Conservation (phyloP, 805 yeast species). For the Pichia paraexigua region DNA sequence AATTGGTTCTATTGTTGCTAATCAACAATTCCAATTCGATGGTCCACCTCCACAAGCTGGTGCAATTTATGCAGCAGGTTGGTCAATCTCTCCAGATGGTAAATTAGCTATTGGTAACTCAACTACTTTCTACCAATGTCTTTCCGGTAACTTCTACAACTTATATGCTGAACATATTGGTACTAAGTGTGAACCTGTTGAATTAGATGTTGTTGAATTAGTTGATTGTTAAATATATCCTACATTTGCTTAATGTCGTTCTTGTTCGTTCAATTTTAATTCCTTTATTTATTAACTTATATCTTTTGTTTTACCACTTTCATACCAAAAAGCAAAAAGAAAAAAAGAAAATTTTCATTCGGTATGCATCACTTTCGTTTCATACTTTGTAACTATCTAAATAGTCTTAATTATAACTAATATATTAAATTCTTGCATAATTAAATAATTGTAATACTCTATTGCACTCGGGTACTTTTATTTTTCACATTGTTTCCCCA, state of each 20-base stretch:
- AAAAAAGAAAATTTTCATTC: not conserved
- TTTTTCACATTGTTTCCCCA: too few relatives aligned
- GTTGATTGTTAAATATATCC: conserved; percentile 36
- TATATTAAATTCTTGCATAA: not conserved
- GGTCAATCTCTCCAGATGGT: conserved; percentile 39
- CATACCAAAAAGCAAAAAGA: not conserved
- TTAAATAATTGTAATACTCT: too few relatives aligned
- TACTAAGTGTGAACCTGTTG: conserved; percentile 37
- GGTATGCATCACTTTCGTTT: conserved; percentile 2
- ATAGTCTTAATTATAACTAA: not conserved
- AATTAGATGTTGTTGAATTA: conserved; percentile 38
- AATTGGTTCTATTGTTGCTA: conserved; percentile 53
- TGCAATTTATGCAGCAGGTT: conserved; percentile 44
- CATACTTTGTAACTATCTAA: not conserved
- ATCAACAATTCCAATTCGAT: conserved; percentile 59
- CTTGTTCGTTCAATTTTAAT: not conserved
- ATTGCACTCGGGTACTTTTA: too few relatives aligned
- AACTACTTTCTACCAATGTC: conserved; percentile 45
- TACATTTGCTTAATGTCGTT: too few relatives aligned
- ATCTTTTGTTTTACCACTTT: not conserved
- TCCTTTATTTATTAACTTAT: not conserved
- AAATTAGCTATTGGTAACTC: conserved; percentile 43
- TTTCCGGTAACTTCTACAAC: conserved; percentile 52
- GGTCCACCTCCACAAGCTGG: conserved; percentile 62
- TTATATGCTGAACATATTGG: conserved; percentile 43